phyloP scores from a whole-genome alignment of 164 flowering plant species.

The Magnolia changhungtana region DNA sequence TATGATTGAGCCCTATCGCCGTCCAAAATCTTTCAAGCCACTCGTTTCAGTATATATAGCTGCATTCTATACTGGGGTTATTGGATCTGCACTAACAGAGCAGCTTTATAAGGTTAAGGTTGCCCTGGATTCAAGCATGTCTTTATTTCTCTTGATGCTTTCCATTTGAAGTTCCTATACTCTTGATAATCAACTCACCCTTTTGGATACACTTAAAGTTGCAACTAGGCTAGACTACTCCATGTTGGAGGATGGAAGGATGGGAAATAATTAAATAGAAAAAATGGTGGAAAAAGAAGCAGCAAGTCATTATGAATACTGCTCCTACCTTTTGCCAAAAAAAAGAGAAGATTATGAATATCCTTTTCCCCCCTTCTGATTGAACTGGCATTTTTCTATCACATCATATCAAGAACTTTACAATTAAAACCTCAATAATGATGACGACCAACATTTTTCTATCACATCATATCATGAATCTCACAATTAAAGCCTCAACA shows the following conservation, averaged over 20 bases:
- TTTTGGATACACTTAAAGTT: not conserved
- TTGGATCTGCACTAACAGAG: conserved; percentile 81
- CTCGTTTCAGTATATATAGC: conserved; percentile 57
- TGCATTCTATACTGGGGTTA: conserved; percentile 86
- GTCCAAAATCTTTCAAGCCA: conserved; percentile 86
- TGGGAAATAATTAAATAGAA: not conserved
- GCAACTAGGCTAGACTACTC: not conserved
- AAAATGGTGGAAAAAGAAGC: too few relatives aligned
- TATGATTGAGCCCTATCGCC: conserved; percentile 63
- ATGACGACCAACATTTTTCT: too few relatives aligned
- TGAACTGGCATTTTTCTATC: too few relatives aligned
- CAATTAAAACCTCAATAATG: too few relatives aligned
- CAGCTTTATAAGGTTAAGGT: conserved; percentile 79
- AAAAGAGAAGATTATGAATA: too few relatives aligned
- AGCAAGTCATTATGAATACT: too few relatives aligned
- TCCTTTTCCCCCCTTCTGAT: too few relatives aligned
- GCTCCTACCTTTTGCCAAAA: too few relatives aligned
- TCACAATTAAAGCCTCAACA: too few relatives aligned
- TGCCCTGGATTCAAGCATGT: not conserved
- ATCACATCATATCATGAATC: too few relatives aligned
- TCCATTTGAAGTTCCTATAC: not conserved
- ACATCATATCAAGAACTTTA: too few relatives aligned
- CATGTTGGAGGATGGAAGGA: not conserved
- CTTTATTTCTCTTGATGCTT: not conserved
- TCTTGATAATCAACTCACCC: not conserved